Percentiles rank a stretch among this genome's conserved stretches.
These are phyloP conservation scores for Pseudoperonospora humuli DNA, from an alignment of 352 stramenopile genomes.

Conservation along the genomic window DNA sequence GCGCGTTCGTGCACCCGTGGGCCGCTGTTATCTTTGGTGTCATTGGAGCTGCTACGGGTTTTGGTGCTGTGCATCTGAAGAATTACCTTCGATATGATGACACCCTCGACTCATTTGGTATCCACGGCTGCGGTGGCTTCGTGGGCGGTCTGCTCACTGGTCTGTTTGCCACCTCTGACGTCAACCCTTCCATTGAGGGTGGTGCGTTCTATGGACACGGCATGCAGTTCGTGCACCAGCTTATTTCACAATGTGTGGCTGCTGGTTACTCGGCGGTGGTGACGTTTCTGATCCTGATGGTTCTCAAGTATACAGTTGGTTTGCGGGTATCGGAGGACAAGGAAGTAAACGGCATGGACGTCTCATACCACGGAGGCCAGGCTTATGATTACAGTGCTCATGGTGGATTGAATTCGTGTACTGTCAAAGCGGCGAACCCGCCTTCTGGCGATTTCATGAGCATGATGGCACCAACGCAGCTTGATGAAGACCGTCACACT, in stretches of 20 bases:
- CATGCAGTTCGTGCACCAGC: conserved; percentile 40
- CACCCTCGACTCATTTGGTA: conserved; percentile 65
- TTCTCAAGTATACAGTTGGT: conserved; percentile 58
- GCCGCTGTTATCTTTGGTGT: conserved; percentile 65
- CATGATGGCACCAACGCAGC: neutral
- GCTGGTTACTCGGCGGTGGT: conserved; percentile 54
- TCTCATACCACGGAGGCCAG: conserved; percentile 40
- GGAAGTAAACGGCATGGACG: conserved; percentile 63
- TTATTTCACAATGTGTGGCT: conserved; percentile 44
- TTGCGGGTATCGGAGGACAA: conserved; percentile 64
- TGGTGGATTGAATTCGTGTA: no score
- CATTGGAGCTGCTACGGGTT: conserved; percentile 42
- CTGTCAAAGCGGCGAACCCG: neutral
- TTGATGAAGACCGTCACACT: no score
- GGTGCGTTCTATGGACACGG: conserved; percentile 44
- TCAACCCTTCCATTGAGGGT: conserved; percentile 42
- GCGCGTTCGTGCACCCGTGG: conserved; percentile 59
- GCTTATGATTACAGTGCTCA: conserved; percentile 34
- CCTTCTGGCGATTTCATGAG: neutral
- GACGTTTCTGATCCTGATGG: conserved; percentile 56
- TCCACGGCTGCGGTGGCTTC: conserved; percentile 67
- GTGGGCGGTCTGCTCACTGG: conserved; percentile 57
- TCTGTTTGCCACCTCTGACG: conserved; percentile 46
- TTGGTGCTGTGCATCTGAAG: conserved; percentile 49
- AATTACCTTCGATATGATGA: conserved; percentile 65